Evolutionary conservation across 116 monocot genomes (phyloP).

Genomic region (Trichopus zeylanicus): DNA sequence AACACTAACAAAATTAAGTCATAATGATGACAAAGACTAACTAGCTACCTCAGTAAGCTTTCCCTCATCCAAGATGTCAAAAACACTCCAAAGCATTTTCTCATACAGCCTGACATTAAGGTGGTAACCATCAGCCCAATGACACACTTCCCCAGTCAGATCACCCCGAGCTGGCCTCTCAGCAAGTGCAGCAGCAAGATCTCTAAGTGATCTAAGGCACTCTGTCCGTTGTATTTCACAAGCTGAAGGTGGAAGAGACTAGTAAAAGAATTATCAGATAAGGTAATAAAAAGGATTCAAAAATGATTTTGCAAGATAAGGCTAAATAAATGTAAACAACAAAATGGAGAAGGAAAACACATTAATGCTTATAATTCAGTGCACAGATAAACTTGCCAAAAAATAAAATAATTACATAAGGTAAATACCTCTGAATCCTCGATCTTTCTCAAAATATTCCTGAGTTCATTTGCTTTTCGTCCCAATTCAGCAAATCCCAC

Average conservation of each 20-base stretch:
- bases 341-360: not conserved
- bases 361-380: not conserved
- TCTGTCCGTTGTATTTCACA: constrained; percentile 81
- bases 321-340: too few relatives aligned
- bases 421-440: constrained; percentile 84
- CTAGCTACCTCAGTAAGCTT: constrained; percentile 71
- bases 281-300: not conserved
- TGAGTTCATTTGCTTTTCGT: constrained; percentile 69
- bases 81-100: constrained; percentile 92
- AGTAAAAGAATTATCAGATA: constrained; percentile 18
- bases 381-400: not conserved
- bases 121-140: constrained; percentile 96
- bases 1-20: constrained; percentile 1
- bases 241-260: constrained; percentile 70
- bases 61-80: constrained; percentile 92
- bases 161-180: constrained; percentile 96
- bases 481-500: constrained; percentile 86
- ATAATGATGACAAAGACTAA: constrained; percentile 1
- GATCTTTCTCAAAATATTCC: constrained; percentile 70
- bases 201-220: constrained; percentile 67
- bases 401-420: not conserved
- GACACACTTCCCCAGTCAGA: constrained; percentile 85
- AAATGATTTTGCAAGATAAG: too few relatives aligned
- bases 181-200: constrained; percentile 58
- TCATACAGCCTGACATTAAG: constrained; percentile 84